Percentiles rank a stretch among this genome's conserved stretches.
These are phyloP conservation scores for Cytospora chrysosperma DNA, from an alignment of 2,329 filamentous ascomycete genomes.

Conservation along the genomic window DNA sequence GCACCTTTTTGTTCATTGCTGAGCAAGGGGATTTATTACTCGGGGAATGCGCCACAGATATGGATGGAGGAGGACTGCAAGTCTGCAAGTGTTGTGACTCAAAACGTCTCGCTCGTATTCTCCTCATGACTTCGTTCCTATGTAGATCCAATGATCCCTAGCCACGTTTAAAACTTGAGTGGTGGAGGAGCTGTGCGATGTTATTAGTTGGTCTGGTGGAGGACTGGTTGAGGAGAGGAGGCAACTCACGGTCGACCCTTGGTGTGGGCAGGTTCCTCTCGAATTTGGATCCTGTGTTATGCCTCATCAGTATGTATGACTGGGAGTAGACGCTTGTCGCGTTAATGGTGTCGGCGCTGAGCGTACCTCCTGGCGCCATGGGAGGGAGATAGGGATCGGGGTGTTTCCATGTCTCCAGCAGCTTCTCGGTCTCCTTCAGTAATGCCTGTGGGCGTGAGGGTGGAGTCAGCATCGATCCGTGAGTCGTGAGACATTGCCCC, in stretches of 20 bases:
- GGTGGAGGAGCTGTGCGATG: constrained; percentile 46
- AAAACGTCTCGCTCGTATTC: not conserved
- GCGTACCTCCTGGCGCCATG: constrained; percentile 86
- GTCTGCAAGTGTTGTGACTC: not conserved
- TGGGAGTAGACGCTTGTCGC: not conserved
- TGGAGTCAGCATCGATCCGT: constrained; percentile 16
- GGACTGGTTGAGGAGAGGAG: not conserved
- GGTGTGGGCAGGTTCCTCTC: constrained; percentile 87
- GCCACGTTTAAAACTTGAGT: constrained; percentile 43
- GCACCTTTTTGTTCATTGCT: not conserved
- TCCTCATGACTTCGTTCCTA: constrained; percentile 25
- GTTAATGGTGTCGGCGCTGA: not conserved
- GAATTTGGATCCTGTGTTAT: constrained; percentile 77
- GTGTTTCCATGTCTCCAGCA: constrained; percentile 94
- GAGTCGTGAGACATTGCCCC: not conserved
- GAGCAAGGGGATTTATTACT: not conserved
- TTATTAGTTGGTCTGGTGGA: constrained; percentile 26
- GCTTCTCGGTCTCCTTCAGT: constrained; percentile 81
- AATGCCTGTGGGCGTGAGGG: constrained; percentile 58
- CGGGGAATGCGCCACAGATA: not conserved
- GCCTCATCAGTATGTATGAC: constrained; percentile 7
- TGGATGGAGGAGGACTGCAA: not conserved
- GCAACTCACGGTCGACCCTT: constrained; percentile 72
- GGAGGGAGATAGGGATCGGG: constrained; percentile 89
- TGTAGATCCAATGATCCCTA: constrained; percentile 32